Conservation (phyloP, 2,329 filamentous ascomycete species). For the Fusarium nanum region DNA sequence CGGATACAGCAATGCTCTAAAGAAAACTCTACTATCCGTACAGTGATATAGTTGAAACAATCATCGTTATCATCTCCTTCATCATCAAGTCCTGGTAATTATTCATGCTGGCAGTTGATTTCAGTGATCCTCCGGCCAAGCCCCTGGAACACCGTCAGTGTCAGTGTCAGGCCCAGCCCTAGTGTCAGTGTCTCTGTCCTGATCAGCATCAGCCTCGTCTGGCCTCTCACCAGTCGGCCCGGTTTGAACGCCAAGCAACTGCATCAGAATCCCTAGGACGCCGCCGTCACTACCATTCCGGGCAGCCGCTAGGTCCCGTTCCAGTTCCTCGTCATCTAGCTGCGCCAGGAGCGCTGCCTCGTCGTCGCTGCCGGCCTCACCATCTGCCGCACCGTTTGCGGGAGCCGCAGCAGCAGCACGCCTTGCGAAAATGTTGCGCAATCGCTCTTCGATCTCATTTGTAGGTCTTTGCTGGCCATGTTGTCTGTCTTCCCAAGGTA, state of each 20-base stretch:
- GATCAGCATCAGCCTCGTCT: constrained; percentile 26
- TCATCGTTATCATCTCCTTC: not conserved
- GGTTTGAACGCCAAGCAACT: constrained; percentile 28
- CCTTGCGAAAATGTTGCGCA: constrained; percentile 47
- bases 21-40: not conserved
- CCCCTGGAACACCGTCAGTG: constrained; percentile 45
- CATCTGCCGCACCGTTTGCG: constrained; percentile 11
- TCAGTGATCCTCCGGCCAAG: constrained; percentile 51
- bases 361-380: constrained; percentile 42
- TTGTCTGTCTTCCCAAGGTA: constrained; percentile 26
- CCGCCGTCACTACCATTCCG: constrained; percentile 44
- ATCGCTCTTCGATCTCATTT: constrained; percentile 43
- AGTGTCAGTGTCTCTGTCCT: constrained; percentile 18
- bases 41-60: not conserved
- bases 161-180: constrained; percentile 7
- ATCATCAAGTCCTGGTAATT: not conserved
- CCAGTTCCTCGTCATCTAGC: constrained; percentile 50
- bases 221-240: constrained; percentile 29
- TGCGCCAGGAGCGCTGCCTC: constrained; percentile 45
- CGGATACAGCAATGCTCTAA: not conserved
- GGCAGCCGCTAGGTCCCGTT: constrained; percentile 48
- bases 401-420: constrained; percentile 28
- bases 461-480: not conserved
- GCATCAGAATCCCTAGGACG: constrained; percentile 32
- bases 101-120: constrained; percentile 13